phyloP scores from a whole-genome alignment of 1,139 yeast species.

The Hemisphaericaspora xylanilytica region DNA sequence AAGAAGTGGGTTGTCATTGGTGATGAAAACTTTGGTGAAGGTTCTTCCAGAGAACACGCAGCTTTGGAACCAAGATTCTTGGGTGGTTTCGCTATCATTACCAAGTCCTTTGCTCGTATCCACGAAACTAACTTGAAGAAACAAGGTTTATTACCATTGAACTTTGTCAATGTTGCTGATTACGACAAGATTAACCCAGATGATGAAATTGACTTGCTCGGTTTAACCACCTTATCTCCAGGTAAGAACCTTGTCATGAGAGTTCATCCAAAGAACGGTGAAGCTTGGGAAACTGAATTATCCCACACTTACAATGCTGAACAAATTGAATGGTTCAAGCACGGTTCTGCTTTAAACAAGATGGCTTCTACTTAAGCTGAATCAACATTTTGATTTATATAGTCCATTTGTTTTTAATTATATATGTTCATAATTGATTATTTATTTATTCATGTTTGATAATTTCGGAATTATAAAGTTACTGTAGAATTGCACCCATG shows the following conservation, averaged over 20 bases:
- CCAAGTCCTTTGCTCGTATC: constrained; percentile 97
- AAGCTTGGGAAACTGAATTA: constrained; percentile 82
- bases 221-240: constrained; percentile 85
- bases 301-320: constrained; percentile 94
- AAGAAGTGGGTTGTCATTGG: constrained; percentile 97
- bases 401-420: constrained; percentile 1
- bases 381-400: background rate
- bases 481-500: background rate
- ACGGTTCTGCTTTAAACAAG: constrained; percentile 98
- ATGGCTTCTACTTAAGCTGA: constrained; percentile 57
- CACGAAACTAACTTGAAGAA: constrained; percentile 55
- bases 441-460: constrained; percentile 3
- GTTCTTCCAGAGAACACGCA: constrained; percentile 99
- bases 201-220: constrained; percentile 86
- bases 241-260: constrained; percentile 86
- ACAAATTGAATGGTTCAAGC: constrained; percentile 99
- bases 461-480: background rate
- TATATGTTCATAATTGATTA: constrained; percentile 5
- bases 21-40: constrained; percentile 99
- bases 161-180: constrained; percentile 83
- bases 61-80: constrained; percentile 99
- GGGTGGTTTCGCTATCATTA: constrained; percentile 96
- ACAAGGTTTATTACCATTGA: constrained; percentile 77
- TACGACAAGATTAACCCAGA: constrained; percentile 92
- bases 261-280: constrained; percentile 87